Percentiles rank a stretch among this genome's conserved stretches.
phyloP scores from a whole-genome alignment of 805 yeast genomes.

The Saturnispora silvae region DNA sequence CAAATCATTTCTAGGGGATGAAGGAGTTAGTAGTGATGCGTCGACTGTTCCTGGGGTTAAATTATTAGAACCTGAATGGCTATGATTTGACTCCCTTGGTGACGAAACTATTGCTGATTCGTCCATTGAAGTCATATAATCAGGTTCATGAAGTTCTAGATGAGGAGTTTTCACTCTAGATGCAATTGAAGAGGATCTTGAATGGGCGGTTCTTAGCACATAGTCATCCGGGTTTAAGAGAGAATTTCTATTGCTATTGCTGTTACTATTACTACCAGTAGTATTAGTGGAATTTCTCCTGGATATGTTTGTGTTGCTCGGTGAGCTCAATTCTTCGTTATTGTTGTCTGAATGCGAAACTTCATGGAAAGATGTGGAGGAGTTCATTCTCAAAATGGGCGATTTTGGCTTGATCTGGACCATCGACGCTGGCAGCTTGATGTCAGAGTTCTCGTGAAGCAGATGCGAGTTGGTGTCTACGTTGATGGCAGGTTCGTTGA shows the following conservation, averaged over 20 bases:
- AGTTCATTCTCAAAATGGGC: conserved; percentile 25
- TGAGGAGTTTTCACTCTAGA: conserved; percentile 11
- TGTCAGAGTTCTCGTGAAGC: conserved; percentile 6
- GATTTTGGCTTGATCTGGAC: conserved; percentile 24
- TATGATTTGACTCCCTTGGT: background rate
- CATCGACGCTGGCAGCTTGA: conserved; percentile 26
- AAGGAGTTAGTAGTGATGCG: no score
- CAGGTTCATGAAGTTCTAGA: conserved; percentile 3
- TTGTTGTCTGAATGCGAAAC: conserved; percentile 9
- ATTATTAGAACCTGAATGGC: no score
- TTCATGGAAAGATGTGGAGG: conserved; percentile 21
- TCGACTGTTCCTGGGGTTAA: background rate
- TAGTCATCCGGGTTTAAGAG: conserved; percentile 6
- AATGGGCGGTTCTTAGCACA: conserved; percentile 4
- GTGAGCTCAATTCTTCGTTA: background rate
- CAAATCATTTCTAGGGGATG: conserved; percentile 8
- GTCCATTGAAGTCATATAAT: background rate
- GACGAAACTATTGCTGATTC: background rate
- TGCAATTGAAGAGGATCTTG: conserved; percentile 7
- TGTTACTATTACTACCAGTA: conserved; percentile 7
- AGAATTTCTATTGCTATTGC: background rate
- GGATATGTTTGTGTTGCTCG: conserved; percentile 9
- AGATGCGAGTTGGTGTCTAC: conserved; percentile 6
- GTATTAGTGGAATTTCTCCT: conserved; percentile 16
- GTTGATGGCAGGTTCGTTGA: conserved; percentile 5